These are phyloP conservation scores for Fraxinus pennsylvanica DNA, from an alignment of 257 asterid genomes.

Conservation along the genomic window DNA sequence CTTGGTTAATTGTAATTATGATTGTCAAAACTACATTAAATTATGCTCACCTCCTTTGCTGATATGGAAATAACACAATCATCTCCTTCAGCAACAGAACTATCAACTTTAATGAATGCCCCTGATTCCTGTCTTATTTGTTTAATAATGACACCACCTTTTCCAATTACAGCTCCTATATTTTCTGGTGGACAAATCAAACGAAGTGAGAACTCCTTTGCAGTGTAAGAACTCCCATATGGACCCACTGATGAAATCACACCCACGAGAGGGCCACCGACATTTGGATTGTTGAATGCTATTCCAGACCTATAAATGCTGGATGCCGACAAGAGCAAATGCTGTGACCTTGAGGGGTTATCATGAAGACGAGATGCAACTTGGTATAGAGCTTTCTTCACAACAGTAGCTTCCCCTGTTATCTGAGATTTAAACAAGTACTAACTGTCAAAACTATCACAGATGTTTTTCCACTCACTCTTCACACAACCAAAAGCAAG, in stretches of 20 bases:
- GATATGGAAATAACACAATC: conserved; percentile 76
- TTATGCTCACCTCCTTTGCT: conserved; percentile 68
- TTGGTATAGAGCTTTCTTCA: conserved; percentile 67
- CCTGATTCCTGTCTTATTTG: conserved; percentile 91
- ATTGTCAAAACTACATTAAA: background rate
- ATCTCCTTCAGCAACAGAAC: conserved; percentile 68
- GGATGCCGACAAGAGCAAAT: conserved; percentile 55
- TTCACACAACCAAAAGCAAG: conserved; percentile 12
- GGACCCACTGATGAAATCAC: conserved; percentile 58
- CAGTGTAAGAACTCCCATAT: conserved; percentile 49
- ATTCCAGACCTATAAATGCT: conserved; percentile 75
- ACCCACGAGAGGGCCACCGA: conserved; percentile 48
- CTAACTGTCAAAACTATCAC: conserved; percentile 8
- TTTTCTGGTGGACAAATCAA: conserved; percentile 75
- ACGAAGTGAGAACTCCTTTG: conserved; percentile 66
- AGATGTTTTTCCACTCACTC: conserved; percentile 7
- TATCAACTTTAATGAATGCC: conserved; percentile 72
- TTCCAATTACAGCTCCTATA: conserved; percentile 87
- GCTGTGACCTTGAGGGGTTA: conserved; percentile 85
- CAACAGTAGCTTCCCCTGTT: conserved; percentile 63
- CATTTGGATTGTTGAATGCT: conserved; percentile 48
- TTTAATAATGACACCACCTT: conserved; percentile 74
- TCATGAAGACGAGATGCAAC: conserved; percentile 73
- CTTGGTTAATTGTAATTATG: background rate
- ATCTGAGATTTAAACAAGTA: conserved; percentile 49